These are phyloP conservation scores for Globisporangium camurandrum DNA, from an alignment of 352 stramenopile species.

Conservation along the genomic window DNA sequence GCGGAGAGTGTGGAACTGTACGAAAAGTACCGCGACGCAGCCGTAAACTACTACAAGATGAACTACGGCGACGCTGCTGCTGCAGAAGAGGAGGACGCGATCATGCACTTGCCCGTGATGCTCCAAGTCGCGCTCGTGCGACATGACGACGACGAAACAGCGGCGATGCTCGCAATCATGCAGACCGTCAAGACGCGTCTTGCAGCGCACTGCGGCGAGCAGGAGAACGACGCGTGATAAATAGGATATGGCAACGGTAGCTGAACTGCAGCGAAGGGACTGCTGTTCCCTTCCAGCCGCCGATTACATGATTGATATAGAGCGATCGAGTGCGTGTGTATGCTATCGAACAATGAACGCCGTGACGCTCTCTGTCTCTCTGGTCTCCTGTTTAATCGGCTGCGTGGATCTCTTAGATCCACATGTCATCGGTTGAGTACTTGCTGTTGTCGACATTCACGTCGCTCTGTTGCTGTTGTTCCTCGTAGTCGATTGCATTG, in stretches of 20 bases:
- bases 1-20: constrained; percentile 71
- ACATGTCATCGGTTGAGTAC: not conserved
- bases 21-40: constrained; percentile 79
- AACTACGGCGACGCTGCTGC: constrained; percentile 74
- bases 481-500: no score
- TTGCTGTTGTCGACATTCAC: not conserved
- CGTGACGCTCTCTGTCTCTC: no score
- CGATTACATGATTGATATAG: no score
- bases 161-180: constrained; percentile 69
- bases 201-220: constrained; percentile 37
- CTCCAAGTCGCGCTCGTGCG: constrained; percentile 71
- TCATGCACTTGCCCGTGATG: constrained; percentile 88
- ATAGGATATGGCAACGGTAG: not conserved
- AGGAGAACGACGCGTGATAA: constrained; percentile 38
- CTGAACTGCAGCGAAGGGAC: not conserved
- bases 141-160: constrained; percentile 57
- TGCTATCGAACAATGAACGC: no score
- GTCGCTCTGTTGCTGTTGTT: no score
- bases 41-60: constrained; percentile 79
- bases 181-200: constrained; percentile 67
- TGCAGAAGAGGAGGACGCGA: constrained; percentile 81
- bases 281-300: no score
- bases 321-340: no score
- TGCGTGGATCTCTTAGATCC: no score
- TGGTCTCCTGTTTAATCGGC: no score